Percentiles rank a stretch among this genome's conserved stretches.
These are phyloP conservation scores for Nelumbo lutea DNA, from an alignment of 164 flowering plant species.

Conservation along the genomic window DNA sequence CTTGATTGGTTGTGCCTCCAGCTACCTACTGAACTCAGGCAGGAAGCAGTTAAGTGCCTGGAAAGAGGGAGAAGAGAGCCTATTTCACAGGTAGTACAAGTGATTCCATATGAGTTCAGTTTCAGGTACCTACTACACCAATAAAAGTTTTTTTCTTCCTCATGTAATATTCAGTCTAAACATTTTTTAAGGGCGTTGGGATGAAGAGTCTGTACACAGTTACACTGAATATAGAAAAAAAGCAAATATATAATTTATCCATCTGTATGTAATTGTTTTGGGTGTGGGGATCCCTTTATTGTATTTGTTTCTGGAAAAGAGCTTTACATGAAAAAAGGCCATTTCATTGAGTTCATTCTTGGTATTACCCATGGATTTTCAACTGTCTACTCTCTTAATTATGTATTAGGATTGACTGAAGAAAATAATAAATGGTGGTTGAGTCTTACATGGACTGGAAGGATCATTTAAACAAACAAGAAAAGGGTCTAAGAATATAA, in stretches of 20 bases:
- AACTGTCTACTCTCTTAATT: no score
- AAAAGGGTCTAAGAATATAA: no score
- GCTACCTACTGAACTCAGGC: conserved; percentile 54
- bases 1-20: conserved; percentile 92
- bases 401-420: no score
- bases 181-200: conserved; percentile 11
- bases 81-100: conserved; percentile 42
- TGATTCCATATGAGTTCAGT: conserved; percentile 74
- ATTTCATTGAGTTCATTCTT: neutral
- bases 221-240: conserved; percentile 16
- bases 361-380: neutral
- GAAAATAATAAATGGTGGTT: no score
- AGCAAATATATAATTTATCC: conserved; percentile 8
- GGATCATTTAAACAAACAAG: no score
- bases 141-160: conserved; percentile 16
- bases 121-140: conserved; percentile 73
- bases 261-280: conserved; percentile 23
- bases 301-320: conserved; percentile 10
- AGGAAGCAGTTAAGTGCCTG: conserved; percentile 63
- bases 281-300: conserved; percentile 16
- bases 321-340: conserved; percentile 5
- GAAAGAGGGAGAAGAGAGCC: conserved; percentile 49
- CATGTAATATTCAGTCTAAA: conserved; percentile 3
- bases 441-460: no score
- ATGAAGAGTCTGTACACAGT: conserved; percentile 24